A percentile compares a stretch with the other conserved stretches of the same genome.
phyloP scores from a whole-genome alignment of 495 filamentous ascomycete genomes.

The Penicillium malachiteum region DNA sequence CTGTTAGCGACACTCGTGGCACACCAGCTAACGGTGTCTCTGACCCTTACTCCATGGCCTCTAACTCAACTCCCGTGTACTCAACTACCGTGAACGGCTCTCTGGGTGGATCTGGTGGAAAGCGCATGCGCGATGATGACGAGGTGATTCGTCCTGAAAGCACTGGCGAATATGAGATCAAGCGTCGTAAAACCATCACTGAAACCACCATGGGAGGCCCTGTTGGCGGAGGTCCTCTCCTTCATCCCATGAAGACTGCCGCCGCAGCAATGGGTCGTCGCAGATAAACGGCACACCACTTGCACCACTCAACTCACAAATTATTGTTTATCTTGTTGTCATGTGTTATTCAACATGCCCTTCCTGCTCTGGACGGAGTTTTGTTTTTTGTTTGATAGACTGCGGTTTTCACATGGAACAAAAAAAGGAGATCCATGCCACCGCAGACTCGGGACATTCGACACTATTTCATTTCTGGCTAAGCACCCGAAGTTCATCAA shows the following conservation, averaged over 20 bases:
- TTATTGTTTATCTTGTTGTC: slow-evolving; percentile 1
- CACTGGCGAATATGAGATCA: slow-evolving; percentile 63
- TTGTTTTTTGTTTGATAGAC: slow-evolving; percentile 27
- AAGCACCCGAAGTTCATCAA: slow-evolving; percentile 8
- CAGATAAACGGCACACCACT: slow-evolving; percentile 22
- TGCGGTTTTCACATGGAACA: slow-evolving; percentile 6
- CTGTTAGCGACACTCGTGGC: slow-evolving; percentile 81
- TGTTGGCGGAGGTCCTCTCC: slow-evolving; percentile 39
- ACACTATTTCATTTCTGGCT: slow-evolving; percentile 9
- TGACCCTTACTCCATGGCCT: slow-evolving; percentile 66
- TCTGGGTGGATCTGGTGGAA: slow-evolving; percentile 54
- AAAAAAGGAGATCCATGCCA: background rate
- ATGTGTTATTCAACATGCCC: slow-evolving; percentile 1
- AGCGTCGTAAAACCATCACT: slow-evolving; percentile 80
- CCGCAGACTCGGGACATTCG: slow-evolving; percentile 5
- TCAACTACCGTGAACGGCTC: slow-evolving; percentile 64
- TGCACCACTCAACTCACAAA: background rate
- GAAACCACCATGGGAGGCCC: slow-evolving; percentile 53
- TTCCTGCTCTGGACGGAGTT: slow-evolving; percentile 16
- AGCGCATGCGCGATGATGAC: slow-evolving; percentile 75
- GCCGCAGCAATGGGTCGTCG: slow-evolving; percentile 35
- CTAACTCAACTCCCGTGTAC: slow-evolving; percentile 56
- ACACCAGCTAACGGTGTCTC: slow-evolving; percentile 63
- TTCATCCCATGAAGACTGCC: slow-evolving; percentile 49
- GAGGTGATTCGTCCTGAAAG: slow-evolving; percentile 72